A percentile compares a stretch with the other conserved stretches of the same genome.
phyloP scores from a whole-genome alignment of 202 grass and related monocot genomes.

The Panicum virgatum region DNA sequence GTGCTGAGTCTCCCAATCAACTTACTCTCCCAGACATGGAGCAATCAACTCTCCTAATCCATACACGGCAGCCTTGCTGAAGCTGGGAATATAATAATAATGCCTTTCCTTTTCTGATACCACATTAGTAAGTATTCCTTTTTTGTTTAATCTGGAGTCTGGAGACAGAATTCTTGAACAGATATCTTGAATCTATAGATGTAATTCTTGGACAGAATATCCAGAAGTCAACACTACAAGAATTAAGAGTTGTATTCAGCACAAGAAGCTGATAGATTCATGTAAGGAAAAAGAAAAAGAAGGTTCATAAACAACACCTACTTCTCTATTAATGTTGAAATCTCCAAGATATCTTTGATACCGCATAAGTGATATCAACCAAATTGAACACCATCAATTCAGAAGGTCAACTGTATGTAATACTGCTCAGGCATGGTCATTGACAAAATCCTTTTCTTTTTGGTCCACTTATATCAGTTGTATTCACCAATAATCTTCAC shows the following conservation, averaged over 20 bases:
- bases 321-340: neutral
- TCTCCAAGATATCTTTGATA: slow-evolving; percentile 10
- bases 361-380: neutral
- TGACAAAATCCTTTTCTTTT: slow-evolving; percentile 25
- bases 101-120: neutral
- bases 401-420: slow-evolving; percentile 15
- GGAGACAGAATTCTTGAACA: slow-evolving; percentile 12
- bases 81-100: slow-evolving; percentile 15
- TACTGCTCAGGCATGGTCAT: slow-evolving; percentile 21
- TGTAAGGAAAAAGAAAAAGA: neutral
- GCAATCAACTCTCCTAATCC: neutral
- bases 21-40: too few species aligned
- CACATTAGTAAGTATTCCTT: neutral
- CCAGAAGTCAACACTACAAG: neutral
- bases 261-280: neutral
- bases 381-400: neutral
- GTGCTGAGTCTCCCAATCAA: too few species aligned
- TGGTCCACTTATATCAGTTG: neutral
- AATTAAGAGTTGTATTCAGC: slow-evolving; percentile 29
- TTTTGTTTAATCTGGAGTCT: neutral
- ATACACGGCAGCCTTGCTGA: neutral
- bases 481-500: slow-evolving; percentile 85
- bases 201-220: slow-evolving; percentile 7
- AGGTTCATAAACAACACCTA: slow-evolving; percentile 1
- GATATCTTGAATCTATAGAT: neutral